These are phyloP conservation scores for Penicillium frequentans DNA, from an alignment of 2,329 filamentous ascomycete species.

Conservation along the genomic window DNA sequence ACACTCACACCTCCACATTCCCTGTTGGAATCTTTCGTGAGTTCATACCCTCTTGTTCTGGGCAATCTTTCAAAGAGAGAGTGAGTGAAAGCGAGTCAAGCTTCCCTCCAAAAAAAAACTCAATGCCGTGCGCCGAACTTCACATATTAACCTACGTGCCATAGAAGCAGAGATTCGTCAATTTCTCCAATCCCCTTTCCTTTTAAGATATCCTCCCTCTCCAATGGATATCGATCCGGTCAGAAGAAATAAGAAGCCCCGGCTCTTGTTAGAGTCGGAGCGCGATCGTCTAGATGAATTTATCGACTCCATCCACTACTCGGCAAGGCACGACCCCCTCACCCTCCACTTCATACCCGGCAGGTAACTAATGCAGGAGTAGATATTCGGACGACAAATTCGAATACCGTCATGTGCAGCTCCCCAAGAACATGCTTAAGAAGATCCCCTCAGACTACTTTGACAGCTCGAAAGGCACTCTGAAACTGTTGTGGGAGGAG, in stretches of 20 bases:
- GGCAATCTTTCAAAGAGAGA: background rate
- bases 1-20: background rate
- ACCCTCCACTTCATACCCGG: background rate
- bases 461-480: conserved; percentile 80
- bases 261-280: conserved; percentile 77
- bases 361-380: conserved; percentile 20
- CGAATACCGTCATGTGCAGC: conserved; percentile 96
- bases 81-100: background rate
- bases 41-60: background rate
- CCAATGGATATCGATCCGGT: conserved; percentile 67
- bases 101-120: background rate
- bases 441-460: conserved; percentile 94
- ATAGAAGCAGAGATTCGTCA: background rate
- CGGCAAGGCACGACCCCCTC: conserved; percentile 59
- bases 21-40: background rate
- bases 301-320: conserved; percentile 93
- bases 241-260: conserved; percentile 83
- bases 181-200: background rate
- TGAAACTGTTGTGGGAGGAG: conserved; percentile 97
- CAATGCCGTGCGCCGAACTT: background rate
- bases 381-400: conserved; percentile 92
- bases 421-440: conserved; percentile 98
- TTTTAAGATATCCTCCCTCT: background rate
- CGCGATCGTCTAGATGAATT: conserved; percentile 84
- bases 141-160: background rate